Base-by-base conservation (phyloP, 1,139 yeast species). In the Geotrichum macrosporum region DNA sequence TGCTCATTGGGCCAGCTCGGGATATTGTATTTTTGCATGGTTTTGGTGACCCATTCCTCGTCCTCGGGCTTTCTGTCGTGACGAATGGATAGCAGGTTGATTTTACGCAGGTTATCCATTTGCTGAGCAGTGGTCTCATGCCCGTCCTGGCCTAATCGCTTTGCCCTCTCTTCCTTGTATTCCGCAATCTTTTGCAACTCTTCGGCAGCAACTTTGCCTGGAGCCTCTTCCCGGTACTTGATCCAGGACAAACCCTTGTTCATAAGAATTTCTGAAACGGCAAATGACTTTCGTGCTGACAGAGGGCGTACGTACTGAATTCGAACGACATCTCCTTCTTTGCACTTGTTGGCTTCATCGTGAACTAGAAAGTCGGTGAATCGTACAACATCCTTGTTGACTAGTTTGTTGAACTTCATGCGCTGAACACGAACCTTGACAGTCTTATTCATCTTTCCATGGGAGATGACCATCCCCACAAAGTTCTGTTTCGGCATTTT, bases 241-340 rank as follows among this genome's bases (percentile, higher is more conserved):
- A 86, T 92, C 73, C 92, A 87, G 65, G 87, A 92, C 58, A 87
- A 89, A 76, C 96, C 96, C 68, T 84, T 81, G 62, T 86, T 82
- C 63, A 76, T 81, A 70, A 87, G 80, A 62, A 92, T 85, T 64
- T 92, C 96, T 2, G 96, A 95, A 52, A 92, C 80, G n/a, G 96
- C 92, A 71, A 92, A 92, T 50, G 77, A 78, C 67, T 92, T 92
- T 54, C 83, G 74, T 29, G 92, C 77, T 9, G 95, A 82, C 22
- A 88, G 70, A 39, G 95, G 95, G 51, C 96, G 83, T 36, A 89
- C 84, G 47, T 89, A 78, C 67, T 89, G 95, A 51, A 92, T 87
- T 67, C 97, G 78, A 10, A 92, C 98, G 53, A 92, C 72, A 69
- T 92, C 98, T 44, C 98, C 98, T 66, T 88, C 96, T 62, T 89